phyloP scores from a whole-genome alignment of 2,329 filamentous ascomycete species.

The Ceratocystis destructans region DNA sequence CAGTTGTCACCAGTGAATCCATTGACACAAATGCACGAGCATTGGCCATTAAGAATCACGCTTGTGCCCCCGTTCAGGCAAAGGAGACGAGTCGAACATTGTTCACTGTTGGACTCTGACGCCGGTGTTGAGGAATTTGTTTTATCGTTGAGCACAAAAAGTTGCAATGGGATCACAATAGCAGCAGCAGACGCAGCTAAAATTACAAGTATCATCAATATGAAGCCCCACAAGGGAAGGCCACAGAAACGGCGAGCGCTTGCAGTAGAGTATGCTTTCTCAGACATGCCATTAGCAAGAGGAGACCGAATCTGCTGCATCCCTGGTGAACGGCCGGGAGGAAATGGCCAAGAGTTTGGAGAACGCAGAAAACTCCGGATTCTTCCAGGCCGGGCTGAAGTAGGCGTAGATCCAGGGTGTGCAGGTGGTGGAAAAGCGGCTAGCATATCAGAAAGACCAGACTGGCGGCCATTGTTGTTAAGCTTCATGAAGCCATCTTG shows the following conservation, averaged over 20 bases:
- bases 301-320: slow-evolving; percentile 16
- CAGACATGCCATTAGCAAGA: slow-evolving; percentile 17
- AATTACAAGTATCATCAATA: slow-evolving; percentile 52
- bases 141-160: slow-evolving; percentile 42
- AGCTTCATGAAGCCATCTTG: slow-evolving; percentile 31
- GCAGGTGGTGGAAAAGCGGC: slow-evolving; percentile 51
- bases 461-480: slow-evolving; percentile 33
- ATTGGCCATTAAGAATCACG: slow-evolving; percentile 51
- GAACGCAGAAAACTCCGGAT: slow-evolving; percentile 31
- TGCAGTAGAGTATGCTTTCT: slow-evolving; percentile 17
- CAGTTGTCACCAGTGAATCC: slow-evolving; percentile 58
- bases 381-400: slow-evolving; percentile 25
- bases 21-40: slow-evolving; percentile 78
- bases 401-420: slow-evolving; percentile 30
- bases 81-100: slow-evolving; percentile 47
- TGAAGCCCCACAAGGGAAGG: slow-evolving; percentile 64
- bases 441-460: slow-evolving; percentile 50
- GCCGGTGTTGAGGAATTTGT: slow-evolving; percentile 24
- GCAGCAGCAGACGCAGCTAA: slow-evolving; percentile 56
- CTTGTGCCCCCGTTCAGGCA: slow-evolving; percentile 75
- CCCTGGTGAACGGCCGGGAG: slow-evolving; percentile 22
- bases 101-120: slow-evolving; percentile 29
- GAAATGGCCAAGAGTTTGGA: slow-evolving; percentile 37
- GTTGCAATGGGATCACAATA: slow-evolving; percentile 60
- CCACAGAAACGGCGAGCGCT: slow-evolving; percentile 62